These are phyloP conservation scores for Talaromyces liani DNA, from an alignment of 495 filamentous ascomycete species.

Conservation along the genomic window DNA sequence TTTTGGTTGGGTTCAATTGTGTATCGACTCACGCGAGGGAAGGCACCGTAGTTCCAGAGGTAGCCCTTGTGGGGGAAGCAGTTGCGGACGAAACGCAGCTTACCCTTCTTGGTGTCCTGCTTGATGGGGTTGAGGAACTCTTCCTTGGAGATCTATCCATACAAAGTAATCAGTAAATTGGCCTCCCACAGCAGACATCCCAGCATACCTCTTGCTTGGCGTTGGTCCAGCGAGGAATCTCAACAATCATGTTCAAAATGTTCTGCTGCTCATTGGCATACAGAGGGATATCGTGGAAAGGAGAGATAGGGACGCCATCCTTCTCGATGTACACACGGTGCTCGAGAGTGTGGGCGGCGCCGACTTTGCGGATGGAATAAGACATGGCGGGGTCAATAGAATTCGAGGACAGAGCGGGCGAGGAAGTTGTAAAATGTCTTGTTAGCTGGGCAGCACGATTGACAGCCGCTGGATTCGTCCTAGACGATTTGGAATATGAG, in stretches of 20 bases:
- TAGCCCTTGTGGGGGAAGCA: conserved; percentile 99
- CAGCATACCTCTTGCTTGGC: conserved; percentile 86
- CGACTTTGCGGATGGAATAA: conserved; percentile 76
- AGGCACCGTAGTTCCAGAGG: conserved; percentile 99
- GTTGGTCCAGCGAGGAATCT: conserved; percentile 99
- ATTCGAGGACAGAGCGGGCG: conserved; percentile 12
- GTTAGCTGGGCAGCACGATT: conserved; percentile 48
- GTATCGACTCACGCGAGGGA: conserved; percentile 70
- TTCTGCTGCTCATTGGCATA: conserved; percentile 92
- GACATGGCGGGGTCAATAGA: conserved; percentile 28
- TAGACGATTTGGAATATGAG: not conserved
- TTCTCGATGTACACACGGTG: conserved; percentile 97
- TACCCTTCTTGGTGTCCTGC: conserved; percentile 52
- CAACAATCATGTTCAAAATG: conserved; percentile 97
- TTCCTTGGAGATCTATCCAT: conserved; percentile 82
- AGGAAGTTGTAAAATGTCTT: conserved; percentile 42
- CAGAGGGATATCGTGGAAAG: conserved; percentile 98
- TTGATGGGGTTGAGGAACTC: conserved; percentile 97
- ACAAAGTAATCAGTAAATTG: not conserved
- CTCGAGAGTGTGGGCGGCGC: conserved; percentile 84
- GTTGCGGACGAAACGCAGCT: conserved; percentile 93
- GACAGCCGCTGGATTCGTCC: conserved; percentile 2
- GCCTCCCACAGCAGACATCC: not conserved
- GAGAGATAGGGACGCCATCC: conserved; percentile 87
- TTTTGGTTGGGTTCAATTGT: not conserved